Evolutionary conservation across 768 basidiomycete genomes (phyloP).

Genomic region (Mycena rosella): DNA sequence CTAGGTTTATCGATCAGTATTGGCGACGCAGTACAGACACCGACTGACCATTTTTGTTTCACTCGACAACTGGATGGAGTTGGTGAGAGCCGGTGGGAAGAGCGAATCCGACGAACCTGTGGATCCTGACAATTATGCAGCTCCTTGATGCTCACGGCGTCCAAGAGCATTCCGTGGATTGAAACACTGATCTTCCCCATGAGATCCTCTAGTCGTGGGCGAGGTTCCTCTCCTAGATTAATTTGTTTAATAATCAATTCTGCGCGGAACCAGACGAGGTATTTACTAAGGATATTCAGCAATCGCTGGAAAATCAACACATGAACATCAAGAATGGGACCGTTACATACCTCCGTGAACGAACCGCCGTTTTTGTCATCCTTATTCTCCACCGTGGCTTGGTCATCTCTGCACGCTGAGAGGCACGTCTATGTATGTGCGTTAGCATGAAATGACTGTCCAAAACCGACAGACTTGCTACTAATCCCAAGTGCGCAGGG

Average conservation of each 20-base stretch:
- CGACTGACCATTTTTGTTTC: conserved; percentile 4
- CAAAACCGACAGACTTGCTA: conserved; percentile 5
- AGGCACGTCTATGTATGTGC: conserved; percentile 2
- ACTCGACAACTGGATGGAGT: conserved; percentile 3
- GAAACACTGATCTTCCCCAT: conserved; percentile 21
- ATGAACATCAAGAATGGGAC: background rate
- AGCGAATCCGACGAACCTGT: conserved; percentile 6
- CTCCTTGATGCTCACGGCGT: background rate
- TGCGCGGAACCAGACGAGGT: accelerated
- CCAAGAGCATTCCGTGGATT: conserved; percentile 23
- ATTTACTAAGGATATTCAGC: conserved; percentile 16
- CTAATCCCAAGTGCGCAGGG: background rate
- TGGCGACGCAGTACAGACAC: background rate
- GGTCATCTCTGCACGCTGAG: conserved; percentile 25
- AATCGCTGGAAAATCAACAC: background rate
- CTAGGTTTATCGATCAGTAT: background rate
- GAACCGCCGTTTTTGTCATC: conserved; percentile 15
- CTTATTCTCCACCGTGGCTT: background rate
- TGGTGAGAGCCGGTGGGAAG: background rate
- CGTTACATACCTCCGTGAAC: conserved; percentile 18
- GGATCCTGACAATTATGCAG: conserved; percentile 8
- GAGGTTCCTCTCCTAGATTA: conserved; percentile 1
- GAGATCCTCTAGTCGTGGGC: conserved; percentile 18
- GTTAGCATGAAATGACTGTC: background rate
- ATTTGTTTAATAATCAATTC: background rate